phyloP scores from a whole-genome alignment of 1,284 basidiomycete genomes.

The Cutaneotrichosporon sp. region DNA sequence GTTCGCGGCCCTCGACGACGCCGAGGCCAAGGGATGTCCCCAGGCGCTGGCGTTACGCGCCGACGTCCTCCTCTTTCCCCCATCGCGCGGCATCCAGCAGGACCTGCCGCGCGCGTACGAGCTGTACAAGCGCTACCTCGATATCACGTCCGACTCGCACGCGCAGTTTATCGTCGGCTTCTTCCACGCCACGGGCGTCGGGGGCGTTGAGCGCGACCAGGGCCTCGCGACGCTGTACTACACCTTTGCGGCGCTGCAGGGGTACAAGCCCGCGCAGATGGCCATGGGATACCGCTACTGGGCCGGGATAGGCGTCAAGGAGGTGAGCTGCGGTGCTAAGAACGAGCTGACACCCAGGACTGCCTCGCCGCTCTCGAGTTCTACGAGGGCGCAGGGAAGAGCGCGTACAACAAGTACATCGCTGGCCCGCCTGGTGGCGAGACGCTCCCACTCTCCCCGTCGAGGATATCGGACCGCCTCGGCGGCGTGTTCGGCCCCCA shows the following conservation, averaged over 20 bases:
- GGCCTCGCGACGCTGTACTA: slow-evolving; percentile 78
- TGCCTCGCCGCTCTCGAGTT: slow-evolving; percentile 78
- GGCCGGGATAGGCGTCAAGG: slow-evolving; percentile 87
- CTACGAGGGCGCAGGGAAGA: slow-evolving; percentile 83
- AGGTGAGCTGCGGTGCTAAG: slow-evolving; percentile 47
- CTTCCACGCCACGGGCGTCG: slow-evolving; percentile 83
- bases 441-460: slow-evolving; percentile 77
- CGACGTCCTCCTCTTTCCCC: slow-evolving; percentile 63
- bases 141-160: slow-evolving; percentile 65
- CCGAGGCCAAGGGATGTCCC: slow-evolving; percentile 71
- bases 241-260: slow-evolving; percentile 87
- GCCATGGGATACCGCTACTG: slow-evolving; percentile 92
- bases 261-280: slow-evolving; percentile 85
- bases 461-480: slow-evolving; percentile 81
- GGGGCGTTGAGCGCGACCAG: slow-evolving; percentile 59
- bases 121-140: slow-evolving; percentile 16
- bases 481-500: slow-evolving; percentile 93
- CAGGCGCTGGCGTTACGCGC: slow-evolving; percentile 74
- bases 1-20: slow-evolving; percentile 71
- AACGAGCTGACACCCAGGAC: slow-evolving; percentile 52
- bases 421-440: slow-evolving; percentile 89
- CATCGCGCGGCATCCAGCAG: slow-evolving; percentile 39
- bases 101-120: slow-evolving; percentile 39
- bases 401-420: slow-evolving; percentile 73
- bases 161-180: slow-evolving; percentile 83